Evolutionary conservation across 257 asterid species (phyloP).

Genomic region (Phtheirospermum japonicum): DNA sequence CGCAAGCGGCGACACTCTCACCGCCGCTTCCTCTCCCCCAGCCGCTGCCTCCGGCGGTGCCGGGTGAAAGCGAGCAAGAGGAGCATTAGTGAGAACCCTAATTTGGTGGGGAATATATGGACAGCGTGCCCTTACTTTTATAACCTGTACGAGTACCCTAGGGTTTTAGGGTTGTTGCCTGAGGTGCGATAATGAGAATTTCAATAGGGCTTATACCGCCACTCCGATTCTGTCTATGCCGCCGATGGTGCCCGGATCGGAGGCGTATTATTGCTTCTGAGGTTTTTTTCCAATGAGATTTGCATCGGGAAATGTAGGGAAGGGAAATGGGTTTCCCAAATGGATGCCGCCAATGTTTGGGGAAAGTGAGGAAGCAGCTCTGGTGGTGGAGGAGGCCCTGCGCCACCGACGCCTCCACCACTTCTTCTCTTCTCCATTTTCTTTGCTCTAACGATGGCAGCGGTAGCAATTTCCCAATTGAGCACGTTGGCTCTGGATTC

Average conservation of each 20-base stretch:
- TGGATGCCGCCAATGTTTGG: too few relatives aligned
- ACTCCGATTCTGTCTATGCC: slow-evolving; percentile 53
- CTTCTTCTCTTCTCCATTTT: too few relatives aligned
- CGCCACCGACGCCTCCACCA: slow-evolving; percentile 22
- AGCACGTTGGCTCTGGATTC: slow-evolving; percentile 81
- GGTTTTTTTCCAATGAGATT: slow-evolving; percentile 89
- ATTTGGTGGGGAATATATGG: too few relatives aligned
- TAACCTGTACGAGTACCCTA: too few relatives aligned
- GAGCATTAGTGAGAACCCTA: too few relatives aligned
- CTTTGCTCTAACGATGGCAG: slow-evolving; percentile 84
- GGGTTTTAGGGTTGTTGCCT: slow-evolving; percentile 69
- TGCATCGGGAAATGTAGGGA: slow-evolving; percentile 29
- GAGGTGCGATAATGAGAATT: slow-evolving; percentile 66
- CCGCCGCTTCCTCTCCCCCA: too few relatives aligned
- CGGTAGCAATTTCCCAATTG: slow-evolving; percentile 77
- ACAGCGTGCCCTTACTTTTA: too few relatives aligned
- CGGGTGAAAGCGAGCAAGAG: slow-evolving; percentile 75
- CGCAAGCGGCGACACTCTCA: slow-evolving; percentile 11
- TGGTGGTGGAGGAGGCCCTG: background rate
- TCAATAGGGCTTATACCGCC: slow-evolving; percentile 73
- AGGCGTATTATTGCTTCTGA: slow-evolving; percentile 88
- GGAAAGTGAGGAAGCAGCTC: background rate
- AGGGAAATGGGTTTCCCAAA: slow-evolving; percentile 48
- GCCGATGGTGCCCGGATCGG: too few relatives aligned
- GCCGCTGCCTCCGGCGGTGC: too few relatives aligned